Conservation (phyloP, 306 rosid genomes). For the Purshia tridentata region DNA sequence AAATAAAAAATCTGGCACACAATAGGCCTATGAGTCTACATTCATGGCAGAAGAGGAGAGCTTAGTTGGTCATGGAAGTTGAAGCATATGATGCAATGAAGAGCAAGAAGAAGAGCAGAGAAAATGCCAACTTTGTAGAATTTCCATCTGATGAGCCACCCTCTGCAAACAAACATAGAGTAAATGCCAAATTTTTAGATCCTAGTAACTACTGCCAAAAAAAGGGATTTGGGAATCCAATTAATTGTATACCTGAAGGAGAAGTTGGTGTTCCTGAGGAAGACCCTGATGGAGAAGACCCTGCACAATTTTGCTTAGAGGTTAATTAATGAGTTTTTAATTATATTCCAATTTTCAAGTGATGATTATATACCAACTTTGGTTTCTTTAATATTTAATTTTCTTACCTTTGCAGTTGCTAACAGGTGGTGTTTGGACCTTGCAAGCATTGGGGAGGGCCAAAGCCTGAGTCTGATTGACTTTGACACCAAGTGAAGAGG, state of each 20-base stretch:
- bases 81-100: constrained; percentile 25
- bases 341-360: too few relatives aligned
- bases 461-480: constrained; percentile 65
- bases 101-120: constrained; percentile 32
- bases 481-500: constrained; percentile 45
- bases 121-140: constrained; percentile 24
- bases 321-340: background rate
- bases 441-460: constrained; percentile 58
- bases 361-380: background rate
- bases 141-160: background rate
- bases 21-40: background rate
- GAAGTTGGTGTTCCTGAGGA: constrained; percentile 29
- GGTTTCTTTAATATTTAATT: background rate
- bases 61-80: constrained; percentile 20
- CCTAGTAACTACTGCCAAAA: too few relatives aligned
- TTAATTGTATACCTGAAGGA: constrained; percentile 40
- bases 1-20: background rate
- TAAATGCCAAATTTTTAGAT: too few relatives aligned
- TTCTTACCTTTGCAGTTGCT: constrained; percentile 45
- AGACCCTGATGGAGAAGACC: constrained; percentile 35
- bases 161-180: too few relatives aligned
- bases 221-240: too few relatives aligned
- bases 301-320: constrained; percentile 1
- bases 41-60: background rate
- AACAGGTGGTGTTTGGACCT: constrained; percentile 52